phyloP scores from a whole-genome alignment of 352 stramenopile genomes.

The Globisporangium cylindrosporum region DNA sequence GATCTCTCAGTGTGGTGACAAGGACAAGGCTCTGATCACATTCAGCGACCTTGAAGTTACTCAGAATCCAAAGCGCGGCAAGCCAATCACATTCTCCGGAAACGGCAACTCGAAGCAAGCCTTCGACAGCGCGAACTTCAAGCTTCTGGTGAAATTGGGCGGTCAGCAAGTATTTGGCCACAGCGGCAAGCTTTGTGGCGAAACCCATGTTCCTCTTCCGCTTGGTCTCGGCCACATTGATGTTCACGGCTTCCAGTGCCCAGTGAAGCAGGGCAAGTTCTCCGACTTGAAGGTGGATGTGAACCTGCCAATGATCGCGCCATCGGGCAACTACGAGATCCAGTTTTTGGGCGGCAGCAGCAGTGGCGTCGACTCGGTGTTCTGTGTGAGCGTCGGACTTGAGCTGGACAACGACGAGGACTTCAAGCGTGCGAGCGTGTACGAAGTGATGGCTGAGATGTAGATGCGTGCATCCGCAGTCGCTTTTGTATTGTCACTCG shows the following conservation, averaged over 20 bases:
- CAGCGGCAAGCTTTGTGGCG: slow-evolving; percentile 68
- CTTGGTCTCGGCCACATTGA: slow-evolving; percentile 85
- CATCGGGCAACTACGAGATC: slow-evolving; percentile 80
- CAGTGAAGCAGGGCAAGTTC: slow-evolving; percentile 59
- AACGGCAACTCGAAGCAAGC: slow-evolving; percentile 67
- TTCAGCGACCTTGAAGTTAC: slow-evolving; percentile 73
- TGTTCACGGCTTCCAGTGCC: slow-evolving; percentile 76
- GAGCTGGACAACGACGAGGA: slow-evolving; percentile 43
- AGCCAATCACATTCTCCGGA: slow-evolving; percentile 69
- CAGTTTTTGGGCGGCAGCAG: slow-evolving; percentile 54
- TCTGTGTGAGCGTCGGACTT: slow-evolving; percentile 80
- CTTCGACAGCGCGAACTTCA: slow-evolving; percentile 63
- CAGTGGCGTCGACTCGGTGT: slow-evolving; percentile 43
- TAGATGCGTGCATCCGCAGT: slow-evolving; percentile 24
- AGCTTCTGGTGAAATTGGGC: slow-evolving; percentile 69
- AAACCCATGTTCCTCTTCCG: slow-evolving; percentile 76
- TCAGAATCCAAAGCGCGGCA: slow-evolving; percentile 62
- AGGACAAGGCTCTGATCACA: slow-evolving; percentile 49
- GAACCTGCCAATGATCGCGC: slow-evolving; percentile 79
- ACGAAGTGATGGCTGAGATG: slow-evolving; percentile 66
- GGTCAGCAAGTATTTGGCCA: slow-evolving; percentile 73
- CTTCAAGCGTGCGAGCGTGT: slow-evolving; percentile 53
- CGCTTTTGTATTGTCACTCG: background rate
- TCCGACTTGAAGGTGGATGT: slow-evolving; percentile 75
- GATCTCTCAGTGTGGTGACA: slow-evolving; percentile 80